These are phyloP conservation scores for Venturia asperata DNA, from an alignment of 2,329 filamentous ascomycete genomes.

Conservation along the genomic window DNA sequence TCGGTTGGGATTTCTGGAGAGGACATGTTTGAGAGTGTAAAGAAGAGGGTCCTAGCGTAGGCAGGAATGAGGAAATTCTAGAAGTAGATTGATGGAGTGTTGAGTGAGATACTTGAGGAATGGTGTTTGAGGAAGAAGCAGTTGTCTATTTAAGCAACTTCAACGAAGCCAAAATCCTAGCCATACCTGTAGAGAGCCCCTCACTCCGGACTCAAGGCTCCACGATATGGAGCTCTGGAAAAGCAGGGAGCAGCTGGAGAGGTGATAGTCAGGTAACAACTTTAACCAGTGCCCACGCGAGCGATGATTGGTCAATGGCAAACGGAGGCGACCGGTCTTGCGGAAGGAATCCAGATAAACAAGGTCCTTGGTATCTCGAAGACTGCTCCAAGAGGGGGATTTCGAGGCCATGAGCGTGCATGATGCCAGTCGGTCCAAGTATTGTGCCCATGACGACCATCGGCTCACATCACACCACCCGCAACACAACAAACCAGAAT, in stretches of 20 bases:
- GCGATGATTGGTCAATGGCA: background rate
- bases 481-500: background rate
- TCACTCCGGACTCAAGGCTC: background rate
- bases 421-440: background rate
- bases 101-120: background rate
- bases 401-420: background rate
- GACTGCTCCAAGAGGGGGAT: background rate
- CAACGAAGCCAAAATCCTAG: background rate
- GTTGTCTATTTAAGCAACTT: constrained; percentile 7
- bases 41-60: background rate
- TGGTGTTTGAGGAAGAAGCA: background rate
- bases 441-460: background rate
- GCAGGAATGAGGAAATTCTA: background rate
- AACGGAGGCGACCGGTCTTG: constrained; percentile 4
- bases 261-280: constrained; percentile 1
- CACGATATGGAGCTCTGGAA: background rate
- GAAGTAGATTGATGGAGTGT: no score
- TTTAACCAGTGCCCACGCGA: background rate
- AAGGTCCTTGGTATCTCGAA: background rate
- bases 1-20: constrained; percentile 26
- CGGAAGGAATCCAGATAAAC: background rate
- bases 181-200: background rate
- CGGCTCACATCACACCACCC: constrained; percentile 7
- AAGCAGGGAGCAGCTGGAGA: background rate
- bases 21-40: background rate